These are phyloP conservation scores for Trichophyton schoenleinii DNA, from an alignment of 2,329 filamentous ascomycete species.

Conservation along the genomic window DNA sequence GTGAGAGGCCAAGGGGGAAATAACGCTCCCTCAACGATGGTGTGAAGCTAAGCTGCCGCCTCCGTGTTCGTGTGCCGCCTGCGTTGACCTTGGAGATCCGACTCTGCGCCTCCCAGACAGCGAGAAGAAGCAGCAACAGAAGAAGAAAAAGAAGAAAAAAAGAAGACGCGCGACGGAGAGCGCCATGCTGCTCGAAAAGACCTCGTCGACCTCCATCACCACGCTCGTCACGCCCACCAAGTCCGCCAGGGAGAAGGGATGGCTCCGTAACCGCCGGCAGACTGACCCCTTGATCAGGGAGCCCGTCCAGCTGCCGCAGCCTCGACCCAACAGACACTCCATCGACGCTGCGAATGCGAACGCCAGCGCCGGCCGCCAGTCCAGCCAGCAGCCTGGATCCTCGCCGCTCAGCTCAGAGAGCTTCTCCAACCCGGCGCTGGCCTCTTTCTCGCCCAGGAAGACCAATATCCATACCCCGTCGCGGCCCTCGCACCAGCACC, in stretches of 20 bases:
- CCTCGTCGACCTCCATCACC: background rate
- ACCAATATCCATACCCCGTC: slow-evolving; percentile 8
- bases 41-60: background rate
- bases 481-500: background rate
- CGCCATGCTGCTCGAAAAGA: slow-evolving; percentile 1
- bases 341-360: slow-evolving; percentile 7
- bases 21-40: background rate
- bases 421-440: slow-evolving; percentile 19
- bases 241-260: slow-evolving; percentile 5
- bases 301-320: background rate
- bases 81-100: background rate
- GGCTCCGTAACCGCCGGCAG: slow-evolving; percentile 9
- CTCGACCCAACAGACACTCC: slow-evolving; percentile 7
- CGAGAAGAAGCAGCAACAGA: no score
- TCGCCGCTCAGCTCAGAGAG: slow-evolving; percentile 16
- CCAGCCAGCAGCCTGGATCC: slow-evolving; percentile 12
- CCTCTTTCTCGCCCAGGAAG: slow-evolving; percentile 18
- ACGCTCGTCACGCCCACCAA: background rate
- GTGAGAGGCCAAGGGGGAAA: background rate
- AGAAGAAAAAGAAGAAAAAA: no score
- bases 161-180: background rate
- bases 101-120: background rate
- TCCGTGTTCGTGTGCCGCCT: background rate
- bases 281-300: slow-evolving; percentile 11
- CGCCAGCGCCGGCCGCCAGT: background rate